These are phyloP conservation scores for Dissoconium aciculare DNA, from an alignment of 2,329 filamentous ascomycete genomes.

Conservation along the genomic window DNA sequence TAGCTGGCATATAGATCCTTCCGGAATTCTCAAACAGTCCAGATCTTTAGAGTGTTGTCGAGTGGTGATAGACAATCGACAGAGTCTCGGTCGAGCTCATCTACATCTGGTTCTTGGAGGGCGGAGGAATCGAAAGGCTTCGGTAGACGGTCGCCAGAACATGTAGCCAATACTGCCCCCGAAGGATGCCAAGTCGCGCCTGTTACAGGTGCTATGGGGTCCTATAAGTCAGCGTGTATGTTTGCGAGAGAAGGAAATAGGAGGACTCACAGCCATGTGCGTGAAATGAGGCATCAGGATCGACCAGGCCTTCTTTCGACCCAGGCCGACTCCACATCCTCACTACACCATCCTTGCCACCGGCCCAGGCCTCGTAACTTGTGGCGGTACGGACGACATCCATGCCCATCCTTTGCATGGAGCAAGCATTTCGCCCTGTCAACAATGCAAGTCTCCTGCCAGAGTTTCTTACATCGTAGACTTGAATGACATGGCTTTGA, in stretches of 20 bases:
- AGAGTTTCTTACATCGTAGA: constrained; percentile 46
- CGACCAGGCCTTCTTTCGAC: constrained; percentile 26
- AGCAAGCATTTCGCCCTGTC: constrained; percentile 28
- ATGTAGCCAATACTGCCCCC: constrained; percentile 35
- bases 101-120: neutral
- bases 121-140: no score
- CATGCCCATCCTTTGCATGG: constrained; percentile 42
- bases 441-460: constrained; percentile 38
- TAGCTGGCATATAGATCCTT: no score
- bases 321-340: constrained; percentile 34
- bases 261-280: constrained; percentile 30
- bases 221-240: no score
- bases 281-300: constrained; percentile 30
- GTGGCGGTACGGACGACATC: constrained; percentile 32
- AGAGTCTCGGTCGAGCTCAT: no score
- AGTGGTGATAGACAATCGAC: neutral
- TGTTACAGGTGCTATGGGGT: constrained; percentile 33
- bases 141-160: constrained; percentile 30
- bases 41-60: constrained; percentile 8
- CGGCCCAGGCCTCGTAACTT: constrained; percentile 43
- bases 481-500: constrained; percentile 38
- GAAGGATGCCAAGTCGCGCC: constrained; percentile 33
- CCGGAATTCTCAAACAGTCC: no score
- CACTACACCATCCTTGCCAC: constrained; percentile 40
- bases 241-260: neutral